Conservation (phyloP, 2,329 filamentous ascomycete species). For the Cordyceps cicadae region DNA sequence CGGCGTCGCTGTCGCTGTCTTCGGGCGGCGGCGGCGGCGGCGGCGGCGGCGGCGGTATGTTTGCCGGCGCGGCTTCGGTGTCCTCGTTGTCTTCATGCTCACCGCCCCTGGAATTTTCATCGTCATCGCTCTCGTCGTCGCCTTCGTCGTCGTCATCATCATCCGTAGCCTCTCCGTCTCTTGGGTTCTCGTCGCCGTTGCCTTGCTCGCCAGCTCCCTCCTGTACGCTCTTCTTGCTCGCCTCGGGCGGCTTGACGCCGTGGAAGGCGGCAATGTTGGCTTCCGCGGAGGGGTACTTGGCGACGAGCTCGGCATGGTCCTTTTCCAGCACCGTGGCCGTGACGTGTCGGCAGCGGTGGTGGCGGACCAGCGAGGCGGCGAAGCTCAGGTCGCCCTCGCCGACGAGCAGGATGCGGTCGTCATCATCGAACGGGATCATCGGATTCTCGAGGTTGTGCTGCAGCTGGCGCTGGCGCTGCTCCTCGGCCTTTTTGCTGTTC, state of each 20-base stretch:
- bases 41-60: slow-evolving; percentile 5
- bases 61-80: background rate
- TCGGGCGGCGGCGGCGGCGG: slow-evolving; percentile 14
- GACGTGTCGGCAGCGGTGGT: slow-evolving; percentile 58
- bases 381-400: slow-evolving; percentile 80
- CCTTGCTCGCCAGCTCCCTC: background rate
- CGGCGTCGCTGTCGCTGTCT: slow-evolving; percentile 12
- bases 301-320: slow-evolving; percentile 45
- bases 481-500: slow-evolving; percentile 13
- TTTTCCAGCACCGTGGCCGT: slow-evolving; percentile 63
- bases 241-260: background rate
- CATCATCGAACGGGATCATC: slow-evolving; percentile 58
- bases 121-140: no score
- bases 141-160: no score
- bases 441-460: slow-evolving; percentile 29
- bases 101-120: no score
- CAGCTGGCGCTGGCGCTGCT: slow-evolving; percentile 14
- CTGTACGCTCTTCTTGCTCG: background rate
- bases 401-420: slow-evolving; percentile 64
- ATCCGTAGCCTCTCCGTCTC: no score
- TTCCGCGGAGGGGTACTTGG: slow-evolving; percentile 67
- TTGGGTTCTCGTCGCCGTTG: background rate
- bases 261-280: slow-evolving; percentile 48
- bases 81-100: no score
- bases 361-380: slow-evolving; percentile 54